Evolutionary conservation across 805 yeast species (phyloP).

Genomic region (Saccharomycopsis malanga): DNA sequence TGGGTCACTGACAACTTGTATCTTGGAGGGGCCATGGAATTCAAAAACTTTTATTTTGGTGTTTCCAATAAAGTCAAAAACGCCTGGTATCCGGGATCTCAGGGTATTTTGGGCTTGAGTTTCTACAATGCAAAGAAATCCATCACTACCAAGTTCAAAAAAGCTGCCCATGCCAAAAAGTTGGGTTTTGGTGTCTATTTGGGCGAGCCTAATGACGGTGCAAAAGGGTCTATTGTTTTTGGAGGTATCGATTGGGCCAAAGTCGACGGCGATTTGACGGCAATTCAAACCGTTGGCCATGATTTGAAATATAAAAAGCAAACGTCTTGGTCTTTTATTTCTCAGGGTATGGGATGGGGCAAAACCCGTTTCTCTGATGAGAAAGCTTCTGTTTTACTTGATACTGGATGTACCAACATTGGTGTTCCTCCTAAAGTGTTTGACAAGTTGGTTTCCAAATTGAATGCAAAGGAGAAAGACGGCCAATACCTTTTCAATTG

Average conservation of each 20-base stretch:
- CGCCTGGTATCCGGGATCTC: background rate
- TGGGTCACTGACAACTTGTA: background rate
- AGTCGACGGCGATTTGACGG: background rate
- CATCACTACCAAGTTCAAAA: conserved; percentile 2
- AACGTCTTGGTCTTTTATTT: conserved; percentile 1
- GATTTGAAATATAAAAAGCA: background rate
- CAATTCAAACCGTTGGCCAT: conserved; percentile 2
- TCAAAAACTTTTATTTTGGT: conserved; percentile 1
- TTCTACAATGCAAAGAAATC: background rate
- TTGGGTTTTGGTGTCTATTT: conserved; percentile 3
- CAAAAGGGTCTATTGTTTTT: conserved; percentile 1
- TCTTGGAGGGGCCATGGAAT: conserved; percentile 1
- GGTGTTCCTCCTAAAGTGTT: background rate
- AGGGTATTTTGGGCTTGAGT: conserved; percentile 7
- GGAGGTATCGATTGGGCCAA: conserved; percentile 13
- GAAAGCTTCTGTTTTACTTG: conserved; percentile 7
- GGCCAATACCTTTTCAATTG: background rate
- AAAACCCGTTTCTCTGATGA: background rate
- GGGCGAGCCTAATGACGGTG: background rate
- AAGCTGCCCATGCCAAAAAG: conserved; percentile 1
- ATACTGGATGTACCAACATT: conserved; percentile 8
- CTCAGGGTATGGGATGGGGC: background rate
- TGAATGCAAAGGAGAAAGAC: background rate
- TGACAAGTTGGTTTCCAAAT: background rate
- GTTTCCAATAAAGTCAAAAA: conserved; percentile 1